A percentile compares a stretch with the other conserved stretches of the same genome.
Conservation (phyloP, 2,329 filamentous ascomycete genomes). For the Pseudogymnoascus sp. region DNA sequence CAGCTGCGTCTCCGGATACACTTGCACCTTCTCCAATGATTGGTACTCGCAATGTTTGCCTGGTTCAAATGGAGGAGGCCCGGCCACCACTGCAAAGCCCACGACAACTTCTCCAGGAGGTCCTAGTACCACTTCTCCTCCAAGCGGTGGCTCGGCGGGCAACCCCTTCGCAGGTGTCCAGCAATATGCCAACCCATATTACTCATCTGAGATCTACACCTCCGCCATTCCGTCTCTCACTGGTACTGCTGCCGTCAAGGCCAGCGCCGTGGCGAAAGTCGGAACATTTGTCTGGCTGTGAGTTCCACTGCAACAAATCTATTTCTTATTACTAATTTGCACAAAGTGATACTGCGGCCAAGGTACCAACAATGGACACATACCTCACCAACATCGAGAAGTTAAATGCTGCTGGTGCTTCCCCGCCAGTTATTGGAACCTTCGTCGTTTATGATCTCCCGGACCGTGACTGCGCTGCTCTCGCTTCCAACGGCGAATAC, state of each 20-base stretch:
- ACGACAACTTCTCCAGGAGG: slow-evolving; percentile 18
- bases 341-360: slow-evolving; percentile 37
- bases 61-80: slow-evolving; percentile 11
- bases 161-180: slow-evolving; percentile 44
- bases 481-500: slow-evolving; percentile 57
- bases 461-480: slow-evolving; percentile 56
- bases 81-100: background rate
- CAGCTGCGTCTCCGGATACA: slow-evolving; percentile 25
- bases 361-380: slow-evolving; percentile 41
- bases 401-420: slow-evolving; percentile 41
- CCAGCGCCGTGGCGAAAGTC: slow-evolving; percentile 41
- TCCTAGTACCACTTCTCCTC: slow-evolving; percentile 19
- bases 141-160: slow-evolving; percentile 38
- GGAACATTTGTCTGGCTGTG: slow-evolving; percentile 48
- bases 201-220: slow-evolving; percentile 44
- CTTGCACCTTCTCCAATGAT: slow-evolving; percentile 19
- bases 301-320: slow-evolving; percentile 20
- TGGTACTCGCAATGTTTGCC: slow-evolving; percentile 28
- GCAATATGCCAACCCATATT: slow-evolving; percentile 46
- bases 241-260: slow-evolving; percentile 44
- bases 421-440: slow-evolving; percentile 38
- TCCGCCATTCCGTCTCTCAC: slow-evolving; percentile 57
- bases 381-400: slow-evolving; percentile 41
- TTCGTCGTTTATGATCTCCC: slow-evolving; percentile 59
- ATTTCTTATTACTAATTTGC: slow-evolving; percentile 11